Percentiles rank a stretch among this genome's conserved stretches.
phyloP scores from a whole-genome alignment of 139 green algal genomes.

The Coelastrella sp. region DNA sequence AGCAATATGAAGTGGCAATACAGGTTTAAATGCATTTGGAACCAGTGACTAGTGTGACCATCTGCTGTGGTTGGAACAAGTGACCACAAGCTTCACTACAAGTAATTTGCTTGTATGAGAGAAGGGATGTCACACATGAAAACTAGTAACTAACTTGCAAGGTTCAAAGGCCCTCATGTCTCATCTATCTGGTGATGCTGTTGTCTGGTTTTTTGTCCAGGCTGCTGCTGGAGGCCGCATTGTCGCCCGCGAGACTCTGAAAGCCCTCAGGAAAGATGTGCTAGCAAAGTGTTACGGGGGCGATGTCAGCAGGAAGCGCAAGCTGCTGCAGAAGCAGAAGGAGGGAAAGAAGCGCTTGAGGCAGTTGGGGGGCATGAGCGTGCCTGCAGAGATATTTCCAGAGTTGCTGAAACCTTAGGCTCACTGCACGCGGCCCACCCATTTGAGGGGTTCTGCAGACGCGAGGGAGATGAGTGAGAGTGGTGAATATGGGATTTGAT shows the following conservation, averaged over 20 bases:
- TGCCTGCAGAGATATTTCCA: constrained; percentile 74
- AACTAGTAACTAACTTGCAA: no score
- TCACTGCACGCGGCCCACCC: background rate
- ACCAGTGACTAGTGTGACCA: no score
- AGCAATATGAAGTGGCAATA: constrained; percentile 85
- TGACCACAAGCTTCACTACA: no score
- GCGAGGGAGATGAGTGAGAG: no score
- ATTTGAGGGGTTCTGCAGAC: no score
- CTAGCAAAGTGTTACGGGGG: constrained; percentile 73
- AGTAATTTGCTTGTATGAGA: no score
- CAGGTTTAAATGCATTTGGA: constrained; percentile 48
- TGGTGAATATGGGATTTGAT: no score
- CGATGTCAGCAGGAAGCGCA: constrained; percentile 87
- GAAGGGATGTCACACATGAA: no score
- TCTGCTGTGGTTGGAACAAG: no score
- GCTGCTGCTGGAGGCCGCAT: constrained; percentile 75
- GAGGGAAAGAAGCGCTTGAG: constrained; percentile 88
- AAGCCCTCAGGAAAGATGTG: constrained; percentile 79
- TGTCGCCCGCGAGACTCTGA: constrained; percentile 84
- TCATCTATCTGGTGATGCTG: no score
- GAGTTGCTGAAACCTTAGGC: constrained; percentile 59
- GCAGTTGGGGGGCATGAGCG: constrained; percentile 74
- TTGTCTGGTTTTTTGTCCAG: no score
- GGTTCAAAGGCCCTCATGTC: no score
- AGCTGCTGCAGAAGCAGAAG: constrained; percentile 92